Conservation (phyloP, 139 green algal species). For the Asterochloris erici region DNA sequence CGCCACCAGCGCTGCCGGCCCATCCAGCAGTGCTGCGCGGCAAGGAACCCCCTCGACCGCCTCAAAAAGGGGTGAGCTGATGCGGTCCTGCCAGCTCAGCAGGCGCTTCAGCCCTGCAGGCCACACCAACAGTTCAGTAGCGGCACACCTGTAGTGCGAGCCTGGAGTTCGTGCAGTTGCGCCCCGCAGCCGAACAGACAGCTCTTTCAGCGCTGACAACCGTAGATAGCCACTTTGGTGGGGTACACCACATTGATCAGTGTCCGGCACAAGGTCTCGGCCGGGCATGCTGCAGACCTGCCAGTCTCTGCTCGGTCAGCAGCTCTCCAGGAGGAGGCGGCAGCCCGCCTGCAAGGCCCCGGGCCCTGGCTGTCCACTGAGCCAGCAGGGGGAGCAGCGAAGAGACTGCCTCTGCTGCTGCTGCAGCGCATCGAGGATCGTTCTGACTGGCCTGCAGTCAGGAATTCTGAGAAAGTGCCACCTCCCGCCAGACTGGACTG, state of each 20-base stretch:
- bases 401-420: constrained; percentile 22
- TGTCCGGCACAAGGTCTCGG: not conserved
- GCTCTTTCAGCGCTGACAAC: no score
- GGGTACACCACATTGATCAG: not conserved
- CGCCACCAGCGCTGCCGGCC: constrained; percentile 41
- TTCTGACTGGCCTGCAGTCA: constrained; percentile 12
- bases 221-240: not conserved
- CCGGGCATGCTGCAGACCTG: not conserved
- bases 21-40: constrained; percentile 51
- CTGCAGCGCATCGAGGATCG: constrained; percentile 1
- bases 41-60: constrained; percentile 43
- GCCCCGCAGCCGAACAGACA: no score
- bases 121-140: not conserved
- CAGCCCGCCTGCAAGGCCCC: not conserved
- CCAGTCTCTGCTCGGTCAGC: constrained; percentile 21
- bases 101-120: constrained; percentile 2
- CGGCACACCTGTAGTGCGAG: not conserved
- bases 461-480: not conserved
- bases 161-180: no score
- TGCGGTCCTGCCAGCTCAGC: not conserved
- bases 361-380: constrained; percentile 5
- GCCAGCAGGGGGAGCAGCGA: constrained; percentile 13
- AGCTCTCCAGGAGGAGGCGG: constrained; percentile 41
- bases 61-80: constrained; percentile 25
- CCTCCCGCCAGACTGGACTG: not conserved